Evolutionary conservation across 1,284 basidiomycete species (phyloP), one percentile per base, ranked within the genome.

Genomic region (Ustilago loliicola): DNA sequence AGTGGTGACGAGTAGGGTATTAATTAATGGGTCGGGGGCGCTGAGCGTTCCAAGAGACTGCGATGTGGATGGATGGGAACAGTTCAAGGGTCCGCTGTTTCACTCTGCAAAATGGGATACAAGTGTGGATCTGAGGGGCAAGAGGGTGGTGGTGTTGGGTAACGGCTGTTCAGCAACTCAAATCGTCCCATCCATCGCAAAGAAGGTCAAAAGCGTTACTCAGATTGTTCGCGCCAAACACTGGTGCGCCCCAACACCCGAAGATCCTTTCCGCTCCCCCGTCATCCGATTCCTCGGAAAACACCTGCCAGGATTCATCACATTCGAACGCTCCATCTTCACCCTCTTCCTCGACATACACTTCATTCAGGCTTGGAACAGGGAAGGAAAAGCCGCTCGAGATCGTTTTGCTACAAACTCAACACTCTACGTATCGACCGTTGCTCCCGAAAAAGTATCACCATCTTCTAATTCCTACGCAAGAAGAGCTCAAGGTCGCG

Each of bases 71-170:
- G 77, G 79, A 2, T 62, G 50, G 42, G 29, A 79, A 40, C 42
- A 25, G 9, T 85, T 85, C 61, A 51, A 79, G 23, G 77, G 74
- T 5, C 60, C 77, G 5, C 73, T 76, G 21, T 86, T 86, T 67
- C 85, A 86, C 61, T 83, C 83, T 7, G 83, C 83, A 1, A 75
- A 77, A 29, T 86, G 85, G 85, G 80, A 85, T 38, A 74, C 77
- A 15, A 55, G 32, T 21, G 75, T 84, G 23, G 77, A 83, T 32
- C 40, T 84, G 13, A 70, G 51, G 29, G 72, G 64, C 63, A 86
- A 86, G 60, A 47, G 79, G 27, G 83, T 86, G 1, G 82, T 83
- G 3, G 73, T 86, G 27, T 60, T 86, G 19, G 80, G 81, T 25
- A 82, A 82, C n/a, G 80, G 80, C 8, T 86, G 80, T 42, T 79